A percentile compares a stretch with the other conserved stretches of the same genome.
Conservation (phyloP, 495 filamentous ascomycete species). For the Pseudomonodictys pantanalensis region DNA sequence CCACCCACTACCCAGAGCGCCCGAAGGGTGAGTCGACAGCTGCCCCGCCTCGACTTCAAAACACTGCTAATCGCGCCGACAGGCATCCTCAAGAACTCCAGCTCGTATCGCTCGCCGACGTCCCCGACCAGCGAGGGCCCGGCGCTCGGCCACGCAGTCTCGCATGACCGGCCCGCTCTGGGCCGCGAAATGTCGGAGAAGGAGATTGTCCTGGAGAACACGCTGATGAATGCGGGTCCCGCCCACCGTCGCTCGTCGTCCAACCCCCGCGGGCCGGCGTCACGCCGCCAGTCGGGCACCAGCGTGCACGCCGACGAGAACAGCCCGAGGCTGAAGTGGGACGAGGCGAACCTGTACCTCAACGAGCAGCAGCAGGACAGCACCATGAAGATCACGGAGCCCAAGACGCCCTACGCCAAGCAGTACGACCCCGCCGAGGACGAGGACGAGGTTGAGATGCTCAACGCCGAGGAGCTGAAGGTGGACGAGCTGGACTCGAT, state of each 20-base stretch:
- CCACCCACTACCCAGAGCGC: conserved; percentile 51
- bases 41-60: background rate
- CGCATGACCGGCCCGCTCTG: conserved; percentile 35
- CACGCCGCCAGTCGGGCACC: conserved; percentile 67
- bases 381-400: conserved; percentile 98
- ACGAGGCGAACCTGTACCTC: conserved; percentile 94
- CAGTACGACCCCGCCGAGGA: conserved; percentile 89
- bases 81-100: conserved; percentile 96
- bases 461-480: conserved; percentile 58
- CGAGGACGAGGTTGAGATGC: conserved; percentile 61
- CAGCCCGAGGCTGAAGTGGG: conserved; percentile 85
- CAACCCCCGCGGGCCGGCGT: conserved; percentile 55
- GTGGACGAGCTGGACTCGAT: conserved; percentile 67
- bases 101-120: conserved; percentile 51
- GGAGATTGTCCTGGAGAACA: conserved; percentile 89
- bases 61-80: background rate
- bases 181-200: conserved; percentile 61
- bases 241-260: conserved; percentile 77
- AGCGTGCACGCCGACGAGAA: conserved; percentile 50
- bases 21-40: conserved; percentile 66
- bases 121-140: conserved; percentile 40
- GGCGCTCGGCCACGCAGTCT: conserved; percentile 33
- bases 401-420: conserved; percentile 92
- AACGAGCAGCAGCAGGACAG: conserved; percentile 90
- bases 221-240: conserved; percentile 80